Evolutionary conservation across 768 basidiomycete genomes (phyloP).

Genomic region (Fomitopsis serialis): DNA sequence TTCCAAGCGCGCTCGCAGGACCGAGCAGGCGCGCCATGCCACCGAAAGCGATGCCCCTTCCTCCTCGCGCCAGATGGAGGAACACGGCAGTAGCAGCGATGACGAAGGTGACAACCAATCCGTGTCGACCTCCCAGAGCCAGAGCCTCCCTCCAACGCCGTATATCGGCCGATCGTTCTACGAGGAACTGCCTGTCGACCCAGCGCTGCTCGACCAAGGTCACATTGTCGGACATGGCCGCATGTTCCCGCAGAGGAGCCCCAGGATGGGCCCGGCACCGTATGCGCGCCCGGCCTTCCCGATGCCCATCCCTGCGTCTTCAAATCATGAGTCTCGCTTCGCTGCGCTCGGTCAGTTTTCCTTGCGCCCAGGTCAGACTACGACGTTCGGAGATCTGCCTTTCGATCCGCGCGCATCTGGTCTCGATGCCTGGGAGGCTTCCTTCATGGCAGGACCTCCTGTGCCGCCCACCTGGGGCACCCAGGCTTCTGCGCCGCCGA

Average conservation of each 20-base stretch:
- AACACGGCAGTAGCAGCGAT: constrained; percentile 15
- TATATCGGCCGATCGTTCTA: neutral
- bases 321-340: too few relatives aligned
- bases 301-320: too few relatives aligned
- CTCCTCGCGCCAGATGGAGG: too few relatives aligned
- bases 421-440: neutral
- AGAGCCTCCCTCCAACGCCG: neutral
- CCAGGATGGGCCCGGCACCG: constrained; percentile 10
- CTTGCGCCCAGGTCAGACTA: neutral
- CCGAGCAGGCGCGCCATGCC: constrained; percentile 39
- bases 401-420: constrained; percentile 8
- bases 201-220: constrained; percentile 27
- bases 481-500: neutral
- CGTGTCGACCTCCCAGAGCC: constrained; percentile 6
- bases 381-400: constrained; percentile 9
- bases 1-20: constrained; percentile 39
- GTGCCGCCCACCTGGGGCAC: neutral
- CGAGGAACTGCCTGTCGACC: constrained; percentile 33
- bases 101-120: constrained; percentile 15
- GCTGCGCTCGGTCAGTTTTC: neutral
- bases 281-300: neutral
- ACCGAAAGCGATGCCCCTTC: too few relatives aligned
- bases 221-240: constrained; percentile 32
- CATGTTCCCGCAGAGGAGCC: constrained; percentile 15
- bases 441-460: neutral